Percentiles rank a stretch among this genome's conserved stretches.
phyloP scores from a whole-genome alignment of 495 filamentous ascomycete species.

The Penicillium canescens region DNA sequence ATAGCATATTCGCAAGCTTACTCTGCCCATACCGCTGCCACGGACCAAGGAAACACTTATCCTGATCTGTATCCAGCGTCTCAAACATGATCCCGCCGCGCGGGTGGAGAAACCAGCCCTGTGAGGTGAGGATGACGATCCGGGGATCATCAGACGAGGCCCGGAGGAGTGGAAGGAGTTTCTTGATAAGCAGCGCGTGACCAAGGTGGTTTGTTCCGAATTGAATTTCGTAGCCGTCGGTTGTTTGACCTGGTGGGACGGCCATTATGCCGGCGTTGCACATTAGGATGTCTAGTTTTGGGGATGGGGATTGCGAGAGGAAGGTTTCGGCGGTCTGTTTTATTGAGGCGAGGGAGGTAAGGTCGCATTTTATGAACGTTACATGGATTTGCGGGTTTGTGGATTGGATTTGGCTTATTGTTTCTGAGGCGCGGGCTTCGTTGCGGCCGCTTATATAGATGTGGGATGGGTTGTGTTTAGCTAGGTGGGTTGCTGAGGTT shows the following conservation, averaged over 20 bases:
- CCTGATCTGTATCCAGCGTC: constrained; percentile 12
- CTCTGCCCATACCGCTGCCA: constrained; percentile 59
- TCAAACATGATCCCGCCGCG: constrained; percentile 52
- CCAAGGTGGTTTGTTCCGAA: constrained; percentile 70
- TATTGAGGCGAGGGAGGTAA: constrained; percentile 47
- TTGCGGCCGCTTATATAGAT: constrained; percentile 62
- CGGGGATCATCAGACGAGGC: constrained; percentile 12
- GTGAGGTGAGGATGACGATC: constrained; percentile 43
- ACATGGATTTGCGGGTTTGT: constrained; percentile 31
- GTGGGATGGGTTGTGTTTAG: constrained; percentile 52
- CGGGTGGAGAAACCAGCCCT: constrained; percentile 34
- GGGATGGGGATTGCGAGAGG: constrained; percentile 19
- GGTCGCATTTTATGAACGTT: constrained; percentile 45
- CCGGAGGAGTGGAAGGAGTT: constrained; percentile 56
- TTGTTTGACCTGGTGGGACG: constrained; percentile 40
- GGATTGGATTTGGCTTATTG: constrained; percentile 41
- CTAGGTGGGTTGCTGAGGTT: constrained; percentile 50
- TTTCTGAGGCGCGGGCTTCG: constrained; percentile 37
- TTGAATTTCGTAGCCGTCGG: constrained; percentile 67
- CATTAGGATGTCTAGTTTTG: constrained; percentile 57
- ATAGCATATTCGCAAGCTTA: constrained; percentile 71
- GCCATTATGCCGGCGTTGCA: constrained; percentile 73
- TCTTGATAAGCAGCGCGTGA: constrained; percentile 61
- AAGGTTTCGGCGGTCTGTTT: constrained; percentile 37
- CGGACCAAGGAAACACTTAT: constrained; percentile 14